Percentiles rank a stretch among this genome's conserved stretches.
phyloP scores from a whole-genome alignment of 768 basidiomycete genomes.

The Termitomyces heimii region DNA sequence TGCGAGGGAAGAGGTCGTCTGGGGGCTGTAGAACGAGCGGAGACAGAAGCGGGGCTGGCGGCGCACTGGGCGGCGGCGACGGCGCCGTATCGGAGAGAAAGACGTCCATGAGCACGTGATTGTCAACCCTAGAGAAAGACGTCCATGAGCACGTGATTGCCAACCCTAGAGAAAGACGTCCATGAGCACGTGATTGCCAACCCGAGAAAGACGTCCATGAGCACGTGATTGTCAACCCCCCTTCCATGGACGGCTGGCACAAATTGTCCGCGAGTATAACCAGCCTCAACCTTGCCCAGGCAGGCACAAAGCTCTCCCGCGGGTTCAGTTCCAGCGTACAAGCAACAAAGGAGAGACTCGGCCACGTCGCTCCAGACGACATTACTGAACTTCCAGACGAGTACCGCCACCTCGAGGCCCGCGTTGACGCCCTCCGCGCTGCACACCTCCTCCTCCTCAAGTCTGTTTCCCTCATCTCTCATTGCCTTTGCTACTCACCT shows the following conservation, averaged over 20 bases:
- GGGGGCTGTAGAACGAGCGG: background rate
- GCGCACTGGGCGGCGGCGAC: background rate
- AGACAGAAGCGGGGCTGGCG: background rate
- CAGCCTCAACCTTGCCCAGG: constrained; percentile 66
- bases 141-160: no score
- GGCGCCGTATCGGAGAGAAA: constrained; percentile 1
- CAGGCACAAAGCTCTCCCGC: constrained; percentile 71
- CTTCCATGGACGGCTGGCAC: constrained; percentile 60
- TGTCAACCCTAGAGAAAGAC: no score
- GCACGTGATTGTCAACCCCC: no score
- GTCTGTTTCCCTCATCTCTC: no score
- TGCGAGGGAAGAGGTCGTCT: background rate
- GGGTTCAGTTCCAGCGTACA: constrained; percentile 80
- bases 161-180: constrained; percentile 4
- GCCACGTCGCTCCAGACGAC: constrained; percentile 85
- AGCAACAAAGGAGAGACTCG: constrained; percentile 82
- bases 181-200: no score
- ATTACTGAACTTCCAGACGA: constrained; percentile 95
- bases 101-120: background rate
- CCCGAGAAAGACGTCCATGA: constrained; percentile 1
- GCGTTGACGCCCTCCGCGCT: constrained; percentile 85
- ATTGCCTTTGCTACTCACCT: no score
- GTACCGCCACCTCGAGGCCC: constrained; percentile 92
- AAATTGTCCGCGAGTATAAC: constrained; percentile 60
- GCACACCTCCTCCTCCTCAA: constrained; percentile 77